Evolutionary conservation across 176 grass and related monocot genomes (phyloP).

Genomic region (Musa acuminata): DNA sequence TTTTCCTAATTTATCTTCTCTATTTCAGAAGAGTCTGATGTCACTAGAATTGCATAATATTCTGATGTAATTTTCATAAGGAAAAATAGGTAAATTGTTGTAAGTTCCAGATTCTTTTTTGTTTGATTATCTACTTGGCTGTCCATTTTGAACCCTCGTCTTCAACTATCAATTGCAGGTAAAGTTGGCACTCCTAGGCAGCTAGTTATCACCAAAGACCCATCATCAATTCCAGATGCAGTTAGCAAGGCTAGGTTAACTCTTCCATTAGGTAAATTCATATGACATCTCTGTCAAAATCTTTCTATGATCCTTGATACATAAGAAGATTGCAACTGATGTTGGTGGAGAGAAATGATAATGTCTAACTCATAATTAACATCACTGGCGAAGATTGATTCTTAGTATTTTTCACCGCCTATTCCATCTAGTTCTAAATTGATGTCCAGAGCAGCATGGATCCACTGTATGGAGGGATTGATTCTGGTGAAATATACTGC

Average conservation of each 20-base stretch:
- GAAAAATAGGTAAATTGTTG: background rate
- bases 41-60: background rate
- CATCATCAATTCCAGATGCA: constrained; percentile 69
- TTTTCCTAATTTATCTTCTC: background rate
- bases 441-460: too few species aligned
- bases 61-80: background rate
- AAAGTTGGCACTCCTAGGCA: constrained; percentile 81
- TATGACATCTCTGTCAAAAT: too few species aligned
- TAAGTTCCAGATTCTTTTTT: too few species aligned
- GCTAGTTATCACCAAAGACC: constrained; percentile 70
- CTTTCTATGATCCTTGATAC: too few species aligned
- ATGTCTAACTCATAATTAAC: background rate
- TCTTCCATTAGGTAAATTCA: constrained; percentile 62
- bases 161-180: constrained; percentile 36
- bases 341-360: background rate
- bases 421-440: too few species aligned
- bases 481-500: too few species aligned
- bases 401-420: too few species aligned
- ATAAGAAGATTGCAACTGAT: background rate
- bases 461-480: too few species aligned
- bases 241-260: constrained; percentile 65
- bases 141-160: background rate
- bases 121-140: too few species aligned
- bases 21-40: background rate
- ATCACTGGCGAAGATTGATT: too few species aligned